These are phyloP conservation scores for Tulasnella sp. DNA, from an alignment of 768 basidiomycete species.

Conservation along the genomic window DNA sequence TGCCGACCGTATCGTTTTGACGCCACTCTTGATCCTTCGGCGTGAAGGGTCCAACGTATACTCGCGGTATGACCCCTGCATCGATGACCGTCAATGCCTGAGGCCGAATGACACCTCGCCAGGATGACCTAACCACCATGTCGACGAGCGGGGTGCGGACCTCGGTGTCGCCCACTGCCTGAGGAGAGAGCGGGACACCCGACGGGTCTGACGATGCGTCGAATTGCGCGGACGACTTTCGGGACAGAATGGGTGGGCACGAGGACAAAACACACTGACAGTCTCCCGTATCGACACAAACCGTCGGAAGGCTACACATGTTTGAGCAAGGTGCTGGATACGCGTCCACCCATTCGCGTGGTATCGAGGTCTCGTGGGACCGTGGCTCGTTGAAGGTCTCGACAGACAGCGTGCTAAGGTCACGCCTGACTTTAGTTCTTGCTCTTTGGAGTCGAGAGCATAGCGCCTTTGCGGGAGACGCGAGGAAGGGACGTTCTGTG, in stretches of 20 bases:
- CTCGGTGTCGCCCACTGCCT: background rate
- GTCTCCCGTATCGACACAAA: slow-evolving; percentile 27
- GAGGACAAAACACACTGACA: slow-evolving; percentile 27
- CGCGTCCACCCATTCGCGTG: slow-evolving; percentile 23
- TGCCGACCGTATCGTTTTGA: slow-evolving; percentile 18
- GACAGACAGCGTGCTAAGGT: slow-evolving; percentile 10
- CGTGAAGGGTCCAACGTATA: slow-evolving; percentile 25
- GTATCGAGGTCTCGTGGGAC: background rate
- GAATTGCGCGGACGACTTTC: slow-evolving; percentile 21
- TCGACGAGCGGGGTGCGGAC: slow-evolving; percentile 14
- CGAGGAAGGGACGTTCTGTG: slow-evolving; percentile 19
- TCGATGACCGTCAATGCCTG: slow-evolving; percentile 21
- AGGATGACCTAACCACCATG: slow-evolving; percentile 20
- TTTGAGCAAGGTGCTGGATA: slow-evolving; percentile 27
- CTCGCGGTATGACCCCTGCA: slow-evolving; percentile 23
- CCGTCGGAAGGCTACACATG: slow-evolving; percentile 25
- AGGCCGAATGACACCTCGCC: slow-evolving; percentile 25
- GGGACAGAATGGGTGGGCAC: slow-evolving; percentile 23
- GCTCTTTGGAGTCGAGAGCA: slow-evolving; percentile 12
- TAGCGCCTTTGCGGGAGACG: slow-evolving; percentile 6
- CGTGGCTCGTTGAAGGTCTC: slow-evolving; percentile 8
- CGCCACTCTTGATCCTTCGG: slow-evolving; percentile 22
- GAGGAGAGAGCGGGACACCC: background rate
- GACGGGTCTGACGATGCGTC: slow-evolving; percentile 16
- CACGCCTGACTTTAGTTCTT: slow-evolving; percentile 2